These are phyloP conservation scores for Diacronema lutheri DNA, from an alignment of 78 protist genomes.

Conservation along the genomic window DNA sequence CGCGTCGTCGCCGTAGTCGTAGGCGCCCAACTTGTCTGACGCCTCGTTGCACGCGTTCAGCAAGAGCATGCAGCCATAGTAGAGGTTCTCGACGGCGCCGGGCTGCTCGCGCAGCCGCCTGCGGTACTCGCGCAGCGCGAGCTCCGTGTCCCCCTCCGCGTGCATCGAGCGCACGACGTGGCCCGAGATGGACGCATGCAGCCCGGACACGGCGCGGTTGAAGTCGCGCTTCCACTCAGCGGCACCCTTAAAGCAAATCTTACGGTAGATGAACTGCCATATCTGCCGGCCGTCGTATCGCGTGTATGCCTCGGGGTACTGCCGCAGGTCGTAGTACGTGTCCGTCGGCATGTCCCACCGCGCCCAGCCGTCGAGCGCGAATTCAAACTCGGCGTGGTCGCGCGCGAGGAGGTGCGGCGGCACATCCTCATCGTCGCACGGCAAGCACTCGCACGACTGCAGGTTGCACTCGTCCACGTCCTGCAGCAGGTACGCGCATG, in stretches of 20 bases:
- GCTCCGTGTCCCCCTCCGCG: not conserved
- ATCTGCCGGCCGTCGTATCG: not conserved
- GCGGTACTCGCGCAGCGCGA: not conserved
- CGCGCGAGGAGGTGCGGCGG: not conserved
- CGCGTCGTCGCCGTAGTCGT: too few species aligned
- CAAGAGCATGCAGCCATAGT: not conserved
- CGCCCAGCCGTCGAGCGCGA: conserved; percentile 3
- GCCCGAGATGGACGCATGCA: not conserved
- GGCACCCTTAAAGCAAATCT: not conserved
- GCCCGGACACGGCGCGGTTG: not conserved
- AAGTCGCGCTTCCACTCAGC: not conserved
- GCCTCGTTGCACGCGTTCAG: not conserved
- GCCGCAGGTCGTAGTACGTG: not conserved
- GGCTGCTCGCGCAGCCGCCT: not conserved
- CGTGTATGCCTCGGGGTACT: not conserved
- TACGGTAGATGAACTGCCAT: not conserved
- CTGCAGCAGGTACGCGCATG: too few species aligned
- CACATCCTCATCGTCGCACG: too few species aligned
- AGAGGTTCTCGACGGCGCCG: not conserved
- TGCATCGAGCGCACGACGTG: not conserved
- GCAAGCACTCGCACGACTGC: too few species aligned
- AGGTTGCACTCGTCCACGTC: too few species aligned
- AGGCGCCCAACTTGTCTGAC: too few species aligned
- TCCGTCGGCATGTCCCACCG: conserved; percentile 15
- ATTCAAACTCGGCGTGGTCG: not conserved